These are phyloP conservation scores for Gloeopeniophorella convolvens DNA, from an alignment of 768 basidiomycete species.

Conservation along the genomic window DNA sequence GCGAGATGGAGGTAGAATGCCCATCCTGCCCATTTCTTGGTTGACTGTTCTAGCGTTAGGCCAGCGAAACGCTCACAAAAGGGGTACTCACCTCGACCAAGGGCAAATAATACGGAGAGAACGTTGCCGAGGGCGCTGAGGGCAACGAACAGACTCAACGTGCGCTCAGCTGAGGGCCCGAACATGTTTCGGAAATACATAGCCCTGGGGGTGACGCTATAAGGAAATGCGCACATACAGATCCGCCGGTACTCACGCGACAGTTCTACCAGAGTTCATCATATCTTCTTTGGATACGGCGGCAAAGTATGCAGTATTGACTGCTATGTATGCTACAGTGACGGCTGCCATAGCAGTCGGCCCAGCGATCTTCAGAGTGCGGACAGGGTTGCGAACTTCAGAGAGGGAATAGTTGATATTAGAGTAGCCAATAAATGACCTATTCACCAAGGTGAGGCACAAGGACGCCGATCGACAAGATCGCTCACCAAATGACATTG, in stretches of 20 bases:
- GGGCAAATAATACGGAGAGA: slow-evolving; percentile 55
- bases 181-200: slow-evolving; percentile 72
- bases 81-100: slow-evolving; percentile 52
- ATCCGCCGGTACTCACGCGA: slow-evolving; percentile 45
- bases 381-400: slow-evolving; percentile 62
- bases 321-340: slow-evolving; percentile 52
- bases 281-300: slow-evolving; percentile 69
- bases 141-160: slow-evolving; percentile 54
- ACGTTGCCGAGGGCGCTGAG: slow-evolving; percentile 61
- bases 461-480: background rate
- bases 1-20: slow-evolving; percentile 55
- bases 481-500: slow-evolving; percentile 57
- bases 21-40: slow-evolving; percentile 70
- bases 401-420: slow-evolving; percentile 72
- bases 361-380: slow-evolving; percentile 64
- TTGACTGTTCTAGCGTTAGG: slow-evolving; percentile 44
- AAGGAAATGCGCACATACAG: background rate
- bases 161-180: slow-evolving; percentile 54
- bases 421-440: slow-evolving; percentile 68
- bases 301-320: slow-evolving; percentile 70
- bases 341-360: slow-evolving; percentile 58
- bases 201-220: slow-evolving; percentile 35
- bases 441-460: slow-evolving; percentile 21
- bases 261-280: slow-evolving; percentile 51
- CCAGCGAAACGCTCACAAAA: slow-evolving; percentile 10